Evolutionary conservation across 129 eudicot genomes (phyloP).

Genomic region (Escallonia herrerae): DNA sequence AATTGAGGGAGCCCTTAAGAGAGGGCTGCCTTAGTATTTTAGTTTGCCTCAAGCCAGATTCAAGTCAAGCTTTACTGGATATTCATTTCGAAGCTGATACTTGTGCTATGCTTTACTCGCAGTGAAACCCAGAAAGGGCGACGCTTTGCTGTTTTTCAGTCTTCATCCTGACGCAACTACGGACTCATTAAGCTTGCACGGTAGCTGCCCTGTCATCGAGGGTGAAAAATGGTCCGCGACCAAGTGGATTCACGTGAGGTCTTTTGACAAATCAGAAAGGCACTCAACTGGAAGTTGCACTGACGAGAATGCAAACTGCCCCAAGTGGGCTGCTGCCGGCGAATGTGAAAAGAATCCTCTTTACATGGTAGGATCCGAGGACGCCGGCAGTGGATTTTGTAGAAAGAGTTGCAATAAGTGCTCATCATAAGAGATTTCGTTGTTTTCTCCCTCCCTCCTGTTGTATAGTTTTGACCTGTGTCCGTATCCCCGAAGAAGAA

Average conservation of each 20-base stretch:
- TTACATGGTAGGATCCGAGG: conserved; percentile 57
- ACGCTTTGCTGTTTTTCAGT: conserved; percentile 68
- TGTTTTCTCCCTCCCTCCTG: neutral
- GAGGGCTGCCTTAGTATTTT: no score
- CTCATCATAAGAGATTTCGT: conserved; percentile 14
- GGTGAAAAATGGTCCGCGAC: conserved; percentile 87
- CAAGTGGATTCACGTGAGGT: conserved; percentile 66
- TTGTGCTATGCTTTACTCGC: conserved; percentile 9
- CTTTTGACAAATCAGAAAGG: conserved; percentile 29
- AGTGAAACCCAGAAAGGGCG: conserved; percentile 77
- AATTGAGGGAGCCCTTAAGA: no score
- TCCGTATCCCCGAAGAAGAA: no score
- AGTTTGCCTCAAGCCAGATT: no score
- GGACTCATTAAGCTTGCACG: conserved; percentile 65
- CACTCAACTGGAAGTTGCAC: conserved; percentile 26
- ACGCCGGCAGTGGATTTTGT: conserved; percentile 37
- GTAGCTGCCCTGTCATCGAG: conserved; percentile 79
- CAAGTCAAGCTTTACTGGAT: no score
- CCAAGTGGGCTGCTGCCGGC: conserved; percentile 57
- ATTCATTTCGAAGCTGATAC: neutral
- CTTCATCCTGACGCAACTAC: conserved; percentile 66
- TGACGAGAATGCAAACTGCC: conserved; percentile 44
- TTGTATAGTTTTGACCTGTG: no score
- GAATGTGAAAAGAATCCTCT: conserved; percentile 66
- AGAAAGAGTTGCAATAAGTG: conserved; percentile 85